Evolutionary conservation across 768 basidiomycete species (phyloP).

Genomic region (Suillus discolor): DNA sequence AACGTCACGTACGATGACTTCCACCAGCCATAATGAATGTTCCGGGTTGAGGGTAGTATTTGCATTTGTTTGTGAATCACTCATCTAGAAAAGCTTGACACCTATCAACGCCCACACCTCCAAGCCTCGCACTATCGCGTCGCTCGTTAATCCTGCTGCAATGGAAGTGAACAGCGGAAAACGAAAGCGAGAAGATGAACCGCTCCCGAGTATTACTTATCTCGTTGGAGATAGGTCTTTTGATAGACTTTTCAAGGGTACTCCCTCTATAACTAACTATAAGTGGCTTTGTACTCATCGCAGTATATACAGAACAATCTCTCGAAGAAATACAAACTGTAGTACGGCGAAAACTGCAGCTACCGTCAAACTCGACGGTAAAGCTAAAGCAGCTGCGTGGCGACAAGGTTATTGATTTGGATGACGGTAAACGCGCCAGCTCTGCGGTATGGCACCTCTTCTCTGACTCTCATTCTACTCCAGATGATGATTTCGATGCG

Average conservation of each 20-base stretch:
- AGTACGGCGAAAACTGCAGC: slow-evolving; percentile 62
- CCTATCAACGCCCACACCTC: slow-evolving; percentile 1
- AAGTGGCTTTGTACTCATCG: slow-evolving; percentile 11
- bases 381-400: slow-evolving; percentile 56
- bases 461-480: slow-evolving; percentile 8
- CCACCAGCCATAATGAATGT: slow-evolving; percentile 36
- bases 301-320: slow-evolving; percentile 51
- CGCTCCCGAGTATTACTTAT: slow-evolving; percentile 38
- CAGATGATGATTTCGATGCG: slow-evolving; percentile 82
- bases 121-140: not conserved
- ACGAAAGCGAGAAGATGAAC: slow-evolving; percentile 25
- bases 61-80: slow-evolving; percentile 23
- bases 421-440: slow-evolving; percentile 56
- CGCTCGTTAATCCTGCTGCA: slow-evolving; percentile 14
- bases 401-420: slow-evolving; percentile 62
- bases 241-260: slow-evolving; percentile 46
- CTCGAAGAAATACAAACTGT: slow-evolving; percentile 58
- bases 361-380: slow-evolving; percentile 40
- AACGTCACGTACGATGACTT: slow-evolving; percentile 26
- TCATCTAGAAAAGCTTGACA: slow-evolving; percentile 1
- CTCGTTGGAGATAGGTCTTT: slow-evolving; percentile 37
- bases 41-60: slow-evolving; percentile 24
- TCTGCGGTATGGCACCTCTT: not conserved
- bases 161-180: slow-evolving; percentile 24
- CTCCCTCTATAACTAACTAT: not conserved